Evolutionary conservation across 495 filamentous ascomycete genomes (phyloP), one percentile per base, ranked within the genome.

Genomic region (Penicillium robsamsonii): DNA sequence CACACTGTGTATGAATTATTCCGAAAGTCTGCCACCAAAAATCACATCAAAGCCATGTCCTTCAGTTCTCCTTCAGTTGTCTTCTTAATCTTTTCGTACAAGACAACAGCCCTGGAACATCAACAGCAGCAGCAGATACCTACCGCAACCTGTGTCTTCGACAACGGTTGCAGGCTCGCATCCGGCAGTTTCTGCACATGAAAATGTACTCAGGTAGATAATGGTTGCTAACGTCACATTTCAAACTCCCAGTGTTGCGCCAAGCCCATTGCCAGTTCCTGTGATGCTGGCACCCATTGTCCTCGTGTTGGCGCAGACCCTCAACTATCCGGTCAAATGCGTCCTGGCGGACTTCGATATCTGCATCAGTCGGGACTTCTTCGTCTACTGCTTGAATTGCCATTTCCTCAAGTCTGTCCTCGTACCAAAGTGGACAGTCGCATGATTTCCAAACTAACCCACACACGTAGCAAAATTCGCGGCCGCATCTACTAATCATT

Each of bases 401-500:
- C 22, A 27, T 6, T 27, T 40, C 33, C 22, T 27, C 12, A 13
- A 50, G 48, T 5, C 48, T 20, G 11, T 40, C 2, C 35, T 50
- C 48, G 4, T 50, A 13, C 48, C 48, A 50, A 12, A 27, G 33
- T 15, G 18, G 13, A 4, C 48, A 50, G 8, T 40, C 7, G 31
- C 48, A 50, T 18, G 48, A 6, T 18, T 50, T 50, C 48, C 48
- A 50, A 3, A 11, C 24, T 8, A 25, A 15, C 12, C 46, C 59
- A 29, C 59, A 62, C 0, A 31, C 48, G 9, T 62, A 65, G 40
- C 59, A 62, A 25, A 65, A 65, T 18, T 58, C 27, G 5, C 20
- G 38, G 2, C 55, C 62, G 25, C 61, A 61, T 0, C 61, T 63
- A 30, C 10, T n/a, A 9, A 29, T 9, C 13, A 13, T 56, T 22